A percentile compares a stretch with the other conserved stretches of the same genome.
Evolutionary conservation across 2,329 filamentous ascomycete genomes (phyloP).

Genomic region (Ceratocystis ficicola): DNA sequence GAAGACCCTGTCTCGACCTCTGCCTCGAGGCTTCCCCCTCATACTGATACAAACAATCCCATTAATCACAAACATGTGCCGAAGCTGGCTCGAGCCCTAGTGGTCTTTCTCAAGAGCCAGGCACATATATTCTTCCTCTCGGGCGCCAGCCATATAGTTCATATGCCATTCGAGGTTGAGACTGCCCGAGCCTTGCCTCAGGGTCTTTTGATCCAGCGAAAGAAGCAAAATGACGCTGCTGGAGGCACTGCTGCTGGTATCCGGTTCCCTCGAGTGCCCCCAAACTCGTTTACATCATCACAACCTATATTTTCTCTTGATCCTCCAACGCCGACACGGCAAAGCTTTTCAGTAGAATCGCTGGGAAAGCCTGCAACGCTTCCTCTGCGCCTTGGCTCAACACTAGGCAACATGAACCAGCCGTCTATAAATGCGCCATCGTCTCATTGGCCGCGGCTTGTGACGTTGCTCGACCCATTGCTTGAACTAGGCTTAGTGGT

Average conservation of each 20-base stretch:
- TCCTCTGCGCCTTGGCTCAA: slow-evolving; percentile 41
- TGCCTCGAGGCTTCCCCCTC: not conserved
- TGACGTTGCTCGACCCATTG: slow-evolving; percentile 74
- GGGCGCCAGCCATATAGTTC: slow-evolving; percentile 76
- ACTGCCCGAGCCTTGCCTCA: slow-evolving; percentile 68
- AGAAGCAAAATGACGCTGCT: slow-evolving; percentile 36
- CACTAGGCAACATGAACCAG: slow-evolving; percentile 48
- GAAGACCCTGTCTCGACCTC: not conserved
- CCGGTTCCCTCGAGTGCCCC: slow-evolving; percentile 52
- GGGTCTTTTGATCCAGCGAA: slow-evolving; percentile 79
- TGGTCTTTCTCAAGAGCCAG: slow-evolving; percentile 85
- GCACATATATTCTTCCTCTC: slow-evolving; percentile 86
- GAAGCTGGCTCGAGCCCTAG: slow-evolving; percentile 48
- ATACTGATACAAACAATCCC: slow-evolving; percentile 5
- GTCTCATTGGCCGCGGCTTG: slow-evolving; percentile 59
- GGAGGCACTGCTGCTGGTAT: not conserved
- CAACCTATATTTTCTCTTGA: slow-evolving; percentile 41
- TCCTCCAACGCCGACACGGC: slow-evolving; percentile 7
- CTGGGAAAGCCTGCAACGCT: slow-evolving; percentile 44
- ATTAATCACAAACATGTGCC: slow-evolving; percentile 11
- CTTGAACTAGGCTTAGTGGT: slow-evolving; percentile 68
- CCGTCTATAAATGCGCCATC: slow-evolving; percentile 40
- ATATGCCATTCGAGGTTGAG: slow-evolving; percentile 91
- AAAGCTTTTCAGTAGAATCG: slow-evolving; percentile 44
- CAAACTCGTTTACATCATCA: slow-evolving; percentile 65